phyloP scores from a whole-genome alignment of 1,139 yeast genomes.

The Zygosaccharomyces sapae region DNA sequence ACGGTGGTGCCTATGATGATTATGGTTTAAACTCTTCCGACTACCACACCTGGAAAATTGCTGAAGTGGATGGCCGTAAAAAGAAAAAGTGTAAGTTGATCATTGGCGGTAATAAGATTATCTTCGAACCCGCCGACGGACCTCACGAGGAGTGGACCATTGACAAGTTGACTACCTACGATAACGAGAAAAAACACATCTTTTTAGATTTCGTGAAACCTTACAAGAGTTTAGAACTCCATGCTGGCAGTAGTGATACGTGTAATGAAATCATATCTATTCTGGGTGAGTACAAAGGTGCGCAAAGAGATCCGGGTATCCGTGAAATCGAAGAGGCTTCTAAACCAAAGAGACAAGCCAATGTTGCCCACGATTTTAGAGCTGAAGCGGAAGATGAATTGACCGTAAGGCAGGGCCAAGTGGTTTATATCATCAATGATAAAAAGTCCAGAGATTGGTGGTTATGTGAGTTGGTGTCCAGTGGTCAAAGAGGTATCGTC shows the following conservation, averaged over 20 bases:
- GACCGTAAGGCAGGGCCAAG: slow-evolving; percentile 72
- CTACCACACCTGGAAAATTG: slow-evolving; percentile 70
- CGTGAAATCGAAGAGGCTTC: slow-evolving; percentile 81
- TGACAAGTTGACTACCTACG: slow-evolving; percentile 65
- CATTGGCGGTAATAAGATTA: slow-evolving; percentile 53
- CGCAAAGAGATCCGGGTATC: slow-evolving; percentile 69
- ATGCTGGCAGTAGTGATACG: slow-evolving; percentile 81
- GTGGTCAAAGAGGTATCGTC: slow-evolving; percentile 80
- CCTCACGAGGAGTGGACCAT: slow-evolving; percentile 70
- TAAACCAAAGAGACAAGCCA: slow-evolving; percentile 63
- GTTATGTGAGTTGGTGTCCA: slow-evolving; percentile 70
- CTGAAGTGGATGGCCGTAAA: slow-evolving; percentile 88
- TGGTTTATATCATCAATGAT: slow-evolving; percentile 73
- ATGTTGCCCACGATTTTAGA: slow-evolving; percentile 70
- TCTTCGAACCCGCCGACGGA: slow-evolving; percentile 51
- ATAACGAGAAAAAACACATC: slow-evolving; percentile 87
- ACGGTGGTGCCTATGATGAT: no score
- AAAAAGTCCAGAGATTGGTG: slow-evolving; percentile 90
- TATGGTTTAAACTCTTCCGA: not conserved
- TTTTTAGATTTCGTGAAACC: slow-evolving; percentile 86
- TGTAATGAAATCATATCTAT: slow-evolving; percentile 79
- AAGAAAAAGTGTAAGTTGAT: slow-evolving; percentile 65
- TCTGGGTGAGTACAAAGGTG: slow-evolving; percentile 83
- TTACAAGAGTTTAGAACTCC: slow-evolving; percentile 72
- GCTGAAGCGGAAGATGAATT: slow-evolving; percentile 91